These are phyloP conservation scores for Leavenworthia alabamica DNA, from an alignment of 345 rosid genomes.

Conservation along the genomic window DNA sequence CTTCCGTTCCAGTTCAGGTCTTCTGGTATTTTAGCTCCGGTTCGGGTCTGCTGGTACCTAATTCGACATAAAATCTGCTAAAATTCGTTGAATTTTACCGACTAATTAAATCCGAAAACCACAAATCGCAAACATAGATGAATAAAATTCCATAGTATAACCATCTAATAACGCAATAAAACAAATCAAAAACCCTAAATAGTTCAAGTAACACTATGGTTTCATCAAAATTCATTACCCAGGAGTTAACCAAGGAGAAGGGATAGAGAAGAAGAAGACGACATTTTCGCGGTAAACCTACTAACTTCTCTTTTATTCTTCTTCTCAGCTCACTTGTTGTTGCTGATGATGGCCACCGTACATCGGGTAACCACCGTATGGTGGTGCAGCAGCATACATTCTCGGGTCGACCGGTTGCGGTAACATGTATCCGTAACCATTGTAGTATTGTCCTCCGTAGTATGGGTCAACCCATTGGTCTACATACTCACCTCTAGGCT, in stretches of 20 bases:
- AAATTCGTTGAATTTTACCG: too few relatives aligned
- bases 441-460: slow-evolving; percentile 69
- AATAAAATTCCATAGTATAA: background rate
- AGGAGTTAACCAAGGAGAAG: background rate
- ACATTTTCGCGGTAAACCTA: slow-evolving; percentile 12
- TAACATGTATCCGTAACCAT: slow-evolving; percentile 70
- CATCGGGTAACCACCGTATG: slow-evolving; percentile 68
- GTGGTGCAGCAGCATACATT: slow-evolving; percentile 57
- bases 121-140: background rate
- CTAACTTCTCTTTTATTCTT: background rate
- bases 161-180: background rate
- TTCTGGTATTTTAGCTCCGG: too few relatives aligned
- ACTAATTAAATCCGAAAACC: background rate
- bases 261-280: background rate
- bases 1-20: too few relatives aligned
- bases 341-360: slow-evolving; percentile 77
- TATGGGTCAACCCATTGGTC: slow-evolving; percentile 74
- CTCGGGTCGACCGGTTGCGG: slow-evolving; percentile 58
- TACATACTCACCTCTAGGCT: slow-evolving; percentile 62
- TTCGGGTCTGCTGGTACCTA: too few relatives aligned
- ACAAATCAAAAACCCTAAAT: slow-evolving; percentile 18
- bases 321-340: slow-evolving; percentile 68
- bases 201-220: slow-evolving; percentile 7
- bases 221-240: slow-evolving; percentile 20
- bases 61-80: too few relatives aligned